A percentile compares a stretch with the other conserved stretches of the same genome.
These are phyloP conservation scores for Xylaria sp. DNA, from an alignment of 2,329 filamentous ascomycete genomes.

Conservation along the genomic window DNA sequence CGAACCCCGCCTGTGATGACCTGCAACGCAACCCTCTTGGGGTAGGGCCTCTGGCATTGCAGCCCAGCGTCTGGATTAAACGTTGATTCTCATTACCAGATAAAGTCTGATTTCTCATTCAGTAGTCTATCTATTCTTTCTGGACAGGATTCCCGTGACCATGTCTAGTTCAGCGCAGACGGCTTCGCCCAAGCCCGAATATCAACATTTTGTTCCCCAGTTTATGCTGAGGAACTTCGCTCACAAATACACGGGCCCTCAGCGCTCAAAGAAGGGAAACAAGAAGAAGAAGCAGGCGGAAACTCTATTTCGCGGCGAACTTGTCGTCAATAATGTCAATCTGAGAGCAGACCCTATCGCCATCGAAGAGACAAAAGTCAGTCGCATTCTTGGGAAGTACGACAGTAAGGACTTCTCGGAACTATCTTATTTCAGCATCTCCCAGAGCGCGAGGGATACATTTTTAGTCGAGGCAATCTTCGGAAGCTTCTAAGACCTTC, in stretches of 20 bases:
- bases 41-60: slow-evolving; percentile 1
- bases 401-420: slow-evolving; percentile 26
- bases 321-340: slow-evolving; percentile 43
- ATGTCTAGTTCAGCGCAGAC: slow-evolving; percentile 13
- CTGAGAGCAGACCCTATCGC: slow-evolving; percentile 28
- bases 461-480: no score
- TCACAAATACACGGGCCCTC: slow-evolving; percentile 31
- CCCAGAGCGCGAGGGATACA: no score
- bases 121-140: background rate
- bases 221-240: slow-evolving; percentile 40
- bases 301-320: slow-evolving; percentile 38
- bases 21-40: slow-evolving; percentile 12
- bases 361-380: slow-evolving; percentile 39
- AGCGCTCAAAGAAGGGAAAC: slow-evolving; percentile 23
- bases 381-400: slow-evolving; percentile 40
- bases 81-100: background rate
- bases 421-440: no score
- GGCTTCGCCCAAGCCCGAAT: slow-evolving; percentile 29
- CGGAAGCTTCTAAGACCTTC: no score
- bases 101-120: background rate
- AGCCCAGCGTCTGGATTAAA: background rate
- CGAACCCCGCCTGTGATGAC: slow-evolving; percentile 23
- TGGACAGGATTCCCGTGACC: background rate
- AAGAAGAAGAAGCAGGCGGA: slow-evolving; percentile 30
- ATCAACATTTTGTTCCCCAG: slow-evolving; percentile 42